Evolutionary conservation across 768 basidiomycete species (phyloP), one percentile per base, ranked within the genome.

Genomic region (Collybiopsis luxurians): DNA sequence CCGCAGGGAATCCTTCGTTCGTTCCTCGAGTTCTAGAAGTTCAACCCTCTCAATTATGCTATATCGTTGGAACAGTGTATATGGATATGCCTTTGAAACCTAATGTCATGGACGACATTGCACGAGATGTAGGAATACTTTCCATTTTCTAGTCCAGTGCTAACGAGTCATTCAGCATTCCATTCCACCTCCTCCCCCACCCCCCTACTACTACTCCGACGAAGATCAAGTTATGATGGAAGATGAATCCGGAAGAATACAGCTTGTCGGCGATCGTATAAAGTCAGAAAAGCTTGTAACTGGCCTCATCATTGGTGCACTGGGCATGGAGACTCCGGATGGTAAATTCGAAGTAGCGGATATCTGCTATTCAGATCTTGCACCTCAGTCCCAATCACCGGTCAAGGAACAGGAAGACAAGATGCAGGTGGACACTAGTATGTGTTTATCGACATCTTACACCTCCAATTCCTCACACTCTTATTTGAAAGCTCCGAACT

Each of bases 31-130:
- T 96, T 2, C 83, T 97, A 3, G 96, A 98, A 57, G 87, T 98
- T 7, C 75, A 85, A 45, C 90, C 92, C 63, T 88, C 89, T 1
- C 77, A 89, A 64, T 75, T 96, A 54, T 97, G 94, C 70, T 98
- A 89, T 70, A 82, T 98, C 59, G 76, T 97, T 53, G 97, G 97
- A 3, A 99, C 97, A 0, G 87, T 98, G 5, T 99, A 98, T 70
- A 89, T 98, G 86, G 95, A 99, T 59, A 99, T 99, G 97, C 92
- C 95, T 9, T 78, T 98, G 51, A 99, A 99, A 67, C 96, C 96
- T 0, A 98, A 98, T 66, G 91, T 99, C n/a, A 80, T 99, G 60
- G 90, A 94, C 64, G 97, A 99, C 61, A 83, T 98, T 61, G 93
- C 88, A 23, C 81, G 91, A 69, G 95, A 99, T 64, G 97, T 98